Base-by-base conservation (phyloP, 805 yeast species). In the Debaryomyces maramus region DNA sequence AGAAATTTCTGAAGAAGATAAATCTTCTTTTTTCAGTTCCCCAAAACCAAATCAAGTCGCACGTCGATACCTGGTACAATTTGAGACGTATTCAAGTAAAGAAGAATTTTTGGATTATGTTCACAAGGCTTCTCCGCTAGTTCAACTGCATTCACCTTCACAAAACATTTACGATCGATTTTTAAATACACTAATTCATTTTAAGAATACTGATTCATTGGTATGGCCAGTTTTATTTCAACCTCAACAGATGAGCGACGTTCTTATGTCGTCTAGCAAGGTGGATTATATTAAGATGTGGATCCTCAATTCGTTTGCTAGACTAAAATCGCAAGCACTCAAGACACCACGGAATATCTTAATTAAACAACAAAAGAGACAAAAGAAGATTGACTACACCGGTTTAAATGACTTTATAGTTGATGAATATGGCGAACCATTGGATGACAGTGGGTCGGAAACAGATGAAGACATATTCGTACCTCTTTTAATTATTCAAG, bases 401-500 rank as follows among this genome's bases (percentile, higher is more conserved):
- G 36, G 49, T 8, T 19, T 62, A 44, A 63, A 59, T 36, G 65
- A 53, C 10, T 77, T 75, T 39, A 60, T 75, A 6, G 74, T 72
- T 6, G 58, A 60, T 40, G 72, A 65, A 41, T 34, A 32, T n/a
- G 52, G 48, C 3, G 53, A 43, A 4, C 60, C 55, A 11, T 77
- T 76, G 40, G 56, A 60, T 41, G 72, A 65, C 41, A 10, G 13
- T 11, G 37, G 22, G 10, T 52, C 49, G 2, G 58, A 52, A 8
- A 57, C 63, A 1, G 65, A 59, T 5, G 70, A 65, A 21, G 72
- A 67, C 8, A 50, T 60, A 0, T 81, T 74, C 53, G 75, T 80
- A 1, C 91, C 93, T 0, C 55, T 85, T 3, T 60, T 85, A 55
- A 77, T 87, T 9, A 51, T 88, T 3, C 67, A 73, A 41, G 99